A percentile compares a stretch with the other conserved stretches of the same genome.
phyloP scores from a whole-genome alignment of 2,329 filamentous ascomycete species.

The Fonsecaea pedrosoi region DNA sequence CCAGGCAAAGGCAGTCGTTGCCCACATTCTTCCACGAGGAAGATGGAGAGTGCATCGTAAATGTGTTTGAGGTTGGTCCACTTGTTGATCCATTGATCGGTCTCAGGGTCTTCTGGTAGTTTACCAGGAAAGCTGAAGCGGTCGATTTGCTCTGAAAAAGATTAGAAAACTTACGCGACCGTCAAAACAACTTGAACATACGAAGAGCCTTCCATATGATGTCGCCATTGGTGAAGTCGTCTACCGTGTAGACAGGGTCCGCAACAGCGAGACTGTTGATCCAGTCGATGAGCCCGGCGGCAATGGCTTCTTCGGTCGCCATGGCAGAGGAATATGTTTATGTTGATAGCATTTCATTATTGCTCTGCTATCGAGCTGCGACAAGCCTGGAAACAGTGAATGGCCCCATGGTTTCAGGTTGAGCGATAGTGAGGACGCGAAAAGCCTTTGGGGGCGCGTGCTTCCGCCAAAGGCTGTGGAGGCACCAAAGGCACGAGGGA shows the following conservation, averaged over 20 bases:
- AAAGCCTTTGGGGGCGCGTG: conserved; percentile 15
- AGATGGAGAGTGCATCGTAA: conserved; percentile 54
- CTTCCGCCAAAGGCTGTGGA: neutral
- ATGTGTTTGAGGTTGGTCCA: conserved; percentile 58
- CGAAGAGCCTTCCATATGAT: conserved; percentile 55
- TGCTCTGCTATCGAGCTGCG: conserved; percentile 14
- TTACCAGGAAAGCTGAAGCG: conserved; percentile 56
- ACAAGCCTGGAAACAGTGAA: conserved; percentile 5
- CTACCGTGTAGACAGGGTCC: conserved; percentile 36
- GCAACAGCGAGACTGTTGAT: conserved; percentile 43
- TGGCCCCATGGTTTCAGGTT: conserved; percentile 30
- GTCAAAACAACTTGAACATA: conserved; percentile 22
- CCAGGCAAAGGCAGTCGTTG: conserved; percentile 51
- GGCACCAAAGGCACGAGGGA: neutral
- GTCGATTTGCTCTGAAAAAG: conserved; percentile 54
- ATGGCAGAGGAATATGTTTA: conserved; percentile 41
- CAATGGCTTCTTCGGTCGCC: conserved; percentile 54
- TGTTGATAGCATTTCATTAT: conserved; percentile 27
- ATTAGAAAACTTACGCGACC: conserved; percentile 22
- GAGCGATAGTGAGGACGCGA: conserved; percentile 18
- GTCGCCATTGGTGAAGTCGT: conserved; percentile 53
- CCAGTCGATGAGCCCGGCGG: conserved; percentile 56
- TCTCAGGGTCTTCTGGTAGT: conserved; percentile 52
- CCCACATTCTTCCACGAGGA: conserved; percentile 54
- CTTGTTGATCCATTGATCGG: conserved; percentile 56